Base-by-base conservation (phyloP, 2,329 filamentous ascomycete species). In the Fusarium sp. region DNA sequence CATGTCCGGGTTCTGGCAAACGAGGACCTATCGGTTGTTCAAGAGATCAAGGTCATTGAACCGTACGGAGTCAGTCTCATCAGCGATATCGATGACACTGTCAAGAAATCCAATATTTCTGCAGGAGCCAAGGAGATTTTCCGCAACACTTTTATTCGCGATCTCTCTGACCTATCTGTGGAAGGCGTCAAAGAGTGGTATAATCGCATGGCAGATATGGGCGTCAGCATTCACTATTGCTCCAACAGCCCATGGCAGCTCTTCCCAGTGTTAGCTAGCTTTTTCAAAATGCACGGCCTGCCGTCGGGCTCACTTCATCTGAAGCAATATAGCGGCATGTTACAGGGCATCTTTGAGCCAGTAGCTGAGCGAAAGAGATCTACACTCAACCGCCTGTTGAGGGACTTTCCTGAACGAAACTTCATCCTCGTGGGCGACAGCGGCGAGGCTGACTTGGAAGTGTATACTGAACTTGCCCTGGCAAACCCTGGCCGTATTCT, bases 241-340 rank as follows among this genome's bases (percentile, higher is more conserved):
- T 99, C 95, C n/a, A 99, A 99, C 76, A 96, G 94, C 46, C 95
- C 95, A 1, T 99, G 96, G 96, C 96, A 99, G 74, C 83, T 99
- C 7, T 99, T 92, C 70, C 95, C 95, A 0, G 87, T 98, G 3
- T 80, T 99, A 10, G 90, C 91, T 6, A 92, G 86, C 49, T 99
- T 91, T 74, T 96, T 98, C 75, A 87, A 88, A 64, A 78, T 90
- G 36, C 91, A 91, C 7, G 91, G 91, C 2, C 79, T 99, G 1
- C 95, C 95, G 0, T 86, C 86, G 1, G 96, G 95, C 0, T 97
- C 94, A 0, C 91, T 98, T 66, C 96, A 99, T 73, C 77, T 99
- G 66, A 99, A 99, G 76, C 92, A 96, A 66, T 99, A 99, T 76
- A 92, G 88, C 59, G 95, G 96, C 43, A 97, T 98, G 92, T 82